These are phyloP conservation scores for Solanum sejunctum DNA, from an alignment of 257 asterid genomes.

Conservation along the genomic window DNA sequence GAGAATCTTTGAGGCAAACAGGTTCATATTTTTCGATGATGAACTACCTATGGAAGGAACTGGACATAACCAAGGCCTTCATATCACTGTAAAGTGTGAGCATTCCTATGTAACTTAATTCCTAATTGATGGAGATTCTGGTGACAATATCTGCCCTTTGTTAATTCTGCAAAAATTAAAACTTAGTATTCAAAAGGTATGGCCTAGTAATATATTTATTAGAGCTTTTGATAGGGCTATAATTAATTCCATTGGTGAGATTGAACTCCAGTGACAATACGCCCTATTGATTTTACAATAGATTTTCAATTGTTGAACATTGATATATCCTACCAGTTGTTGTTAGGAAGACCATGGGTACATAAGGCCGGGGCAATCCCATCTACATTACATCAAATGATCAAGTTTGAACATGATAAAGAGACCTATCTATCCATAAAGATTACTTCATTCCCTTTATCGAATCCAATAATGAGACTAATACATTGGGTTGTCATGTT, in stretches of 20 bases:
- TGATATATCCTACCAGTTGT: too few species aligned
- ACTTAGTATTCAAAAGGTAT: rapidly evolving
- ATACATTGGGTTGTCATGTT: too few species aligned
- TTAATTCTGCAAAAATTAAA: too few species aligned
- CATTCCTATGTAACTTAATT: background rate
- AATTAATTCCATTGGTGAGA: background rate
- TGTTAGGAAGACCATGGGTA: too few species aligned
- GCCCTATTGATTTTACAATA: background rate
- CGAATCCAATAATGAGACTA: too few species aligned
- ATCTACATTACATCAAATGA: too few species aligned
- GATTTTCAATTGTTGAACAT: too few species aligned
- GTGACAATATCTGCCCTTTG: background rate
- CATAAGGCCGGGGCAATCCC: too few species aligned
- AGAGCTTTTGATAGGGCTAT: background rate
- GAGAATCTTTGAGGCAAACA: background rate
- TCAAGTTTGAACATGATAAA: too few species aligned
- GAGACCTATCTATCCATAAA: too few species aligned
- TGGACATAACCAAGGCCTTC: background rate
- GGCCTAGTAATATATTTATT: background rate
- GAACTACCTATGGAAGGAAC: background rate
- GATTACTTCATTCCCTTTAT: too few species aligned
- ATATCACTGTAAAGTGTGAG: too few species aligned
- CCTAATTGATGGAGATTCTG: background rate
- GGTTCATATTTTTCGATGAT: background rate
- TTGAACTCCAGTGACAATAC: background rate